Percentiles rank a stretch among this genome's conserved stretches.
Conservation (phyloP, 768 basidiomycete species). For the Trametes gibbosa region DNA sequence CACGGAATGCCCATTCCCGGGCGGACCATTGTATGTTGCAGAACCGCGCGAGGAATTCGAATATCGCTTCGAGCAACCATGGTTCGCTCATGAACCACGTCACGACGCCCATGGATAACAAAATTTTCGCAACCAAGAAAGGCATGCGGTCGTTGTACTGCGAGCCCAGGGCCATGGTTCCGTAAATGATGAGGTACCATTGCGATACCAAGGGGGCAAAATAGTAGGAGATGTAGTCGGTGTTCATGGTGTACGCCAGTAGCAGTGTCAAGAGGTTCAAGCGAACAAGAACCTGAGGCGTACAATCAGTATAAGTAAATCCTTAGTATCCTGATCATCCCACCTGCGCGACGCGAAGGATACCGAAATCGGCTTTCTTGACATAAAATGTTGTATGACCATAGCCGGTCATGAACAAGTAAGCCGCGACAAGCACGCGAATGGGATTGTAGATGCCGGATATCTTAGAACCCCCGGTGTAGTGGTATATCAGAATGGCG, state of each 20-base stretch:
- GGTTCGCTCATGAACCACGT: slow-evolving; percentile 63
- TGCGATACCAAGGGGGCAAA: slow-evolving; percentile 87
- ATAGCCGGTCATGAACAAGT: slow-evolving; percentile 93
- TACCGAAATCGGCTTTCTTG: slow-evolving; percentile 85
- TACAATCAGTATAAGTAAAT: background rate
- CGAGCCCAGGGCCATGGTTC: slow-evolving; percentile 69
- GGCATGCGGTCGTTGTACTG: slow-evolving; percentile 66
- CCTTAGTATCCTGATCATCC: background rate
- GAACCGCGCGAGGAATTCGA: slow-evolving; percentile 57
- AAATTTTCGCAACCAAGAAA: slow-evolving; percentile 71
- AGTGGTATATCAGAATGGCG: slow-evolving; percentile 90
- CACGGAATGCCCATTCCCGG: slow-evolving; percentile 85
- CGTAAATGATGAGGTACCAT: slow-evolving; percentile 88
- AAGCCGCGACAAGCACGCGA: slow-evolving; percentile 83
- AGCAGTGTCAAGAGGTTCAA: slow-evolving; percentile 81
- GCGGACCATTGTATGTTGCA: slow-evolving; percentile 84
- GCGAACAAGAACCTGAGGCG: slow-evolving; percentile 64
- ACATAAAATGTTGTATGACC: slow-evolving; percentile 87
- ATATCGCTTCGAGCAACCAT: slow-evolving; percentile 63
- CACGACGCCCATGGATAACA: slow-evolving; percentile 58
- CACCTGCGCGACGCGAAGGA: slow-evolving; percentile 72
- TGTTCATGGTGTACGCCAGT: slow-evolving; percentile 89
- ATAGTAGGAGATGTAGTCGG: slow-evolving; percentile 88
- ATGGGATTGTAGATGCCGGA: slow-evolving; percentile 94
- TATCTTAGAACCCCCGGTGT: slow-evolving; percentile 84